These are phyloP conservation scores for Ascochyta clinopodiicola DNA, from an alignment of 2,329 filamentous ascomycete genomes.

Conservation along the genomic window DNA sequence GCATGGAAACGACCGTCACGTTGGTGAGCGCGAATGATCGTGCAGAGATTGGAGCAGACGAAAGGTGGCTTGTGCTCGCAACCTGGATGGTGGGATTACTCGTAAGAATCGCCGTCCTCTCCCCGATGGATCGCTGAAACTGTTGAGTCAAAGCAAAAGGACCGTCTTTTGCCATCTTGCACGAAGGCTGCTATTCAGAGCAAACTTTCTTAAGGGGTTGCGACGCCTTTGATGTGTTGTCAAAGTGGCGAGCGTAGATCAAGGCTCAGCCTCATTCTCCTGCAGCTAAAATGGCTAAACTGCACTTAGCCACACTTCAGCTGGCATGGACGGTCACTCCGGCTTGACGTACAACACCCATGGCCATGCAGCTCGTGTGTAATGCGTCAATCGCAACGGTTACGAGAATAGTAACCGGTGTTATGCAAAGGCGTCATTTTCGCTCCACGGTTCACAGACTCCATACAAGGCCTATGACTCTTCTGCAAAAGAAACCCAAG, in stretches of 20 bases:
- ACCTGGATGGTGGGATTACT: conserved; percentile 38
- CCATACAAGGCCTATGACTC: conserved; percentile 42
- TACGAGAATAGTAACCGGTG: conserved; percentile 37
- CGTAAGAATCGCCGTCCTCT: conserved; percentile 24
- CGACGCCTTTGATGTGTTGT: conserved; percentile 40
- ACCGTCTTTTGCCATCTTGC: conserved; percentile 19
- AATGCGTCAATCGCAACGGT: conserved; percentile 23
- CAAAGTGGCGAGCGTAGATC: conserved; percentile 40
- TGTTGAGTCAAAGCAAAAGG: conserved; percentile 28
- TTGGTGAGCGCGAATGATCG: conserved; percentile 36
- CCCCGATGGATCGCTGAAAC: conserved; percentile 30
- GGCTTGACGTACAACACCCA: conserved; percentile 18
- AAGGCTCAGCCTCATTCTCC: conserved; percentile 42
- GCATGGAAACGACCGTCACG: conserved; percentile 32
- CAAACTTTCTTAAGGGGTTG: conserved; percentile 12
- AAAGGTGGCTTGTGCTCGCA: conserved; percentile 35
- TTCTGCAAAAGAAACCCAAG: conserved; percentile 33
- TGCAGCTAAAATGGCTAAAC: conserved; percentile 28
- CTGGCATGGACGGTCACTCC: conserved; percentile 37
- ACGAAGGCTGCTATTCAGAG: conserved; percentile 7
- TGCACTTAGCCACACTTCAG: conserved; percentile 43
- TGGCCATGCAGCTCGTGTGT: conserved; percentile 16
- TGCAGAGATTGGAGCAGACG: conserved; percentile 34
- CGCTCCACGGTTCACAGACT: conserved; percentile 24
- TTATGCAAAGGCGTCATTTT: conserved; percentile 28